Conservation (phyloP, 139 green algal genomes). For the Tetradesmus obliquus region DNA sequence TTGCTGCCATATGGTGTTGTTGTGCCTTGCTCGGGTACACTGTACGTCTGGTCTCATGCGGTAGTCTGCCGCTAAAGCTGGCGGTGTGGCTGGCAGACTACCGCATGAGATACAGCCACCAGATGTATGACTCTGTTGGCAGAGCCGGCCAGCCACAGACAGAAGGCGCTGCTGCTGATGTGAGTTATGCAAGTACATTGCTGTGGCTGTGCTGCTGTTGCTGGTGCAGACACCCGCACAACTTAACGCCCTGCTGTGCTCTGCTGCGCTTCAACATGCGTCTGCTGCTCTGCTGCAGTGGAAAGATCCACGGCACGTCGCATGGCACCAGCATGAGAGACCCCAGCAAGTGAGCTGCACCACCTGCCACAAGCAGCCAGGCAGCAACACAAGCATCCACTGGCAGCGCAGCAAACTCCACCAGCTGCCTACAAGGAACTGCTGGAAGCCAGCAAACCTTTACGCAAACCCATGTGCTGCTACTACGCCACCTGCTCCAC, state of each 20-base stretch:
- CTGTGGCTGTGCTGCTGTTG: neutral
- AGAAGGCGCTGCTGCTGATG: no score
- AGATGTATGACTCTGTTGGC: no score
- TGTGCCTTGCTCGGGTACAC: no score
- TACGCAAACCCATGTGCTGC: neutral
- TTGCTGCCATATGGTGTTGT: neutral
- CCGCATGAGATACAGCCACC: no score
- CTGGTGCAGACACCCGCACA: no score
- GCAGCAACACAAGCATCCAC: neutral
- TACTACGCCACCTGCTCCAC: no score
- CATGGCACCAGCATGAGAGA: constrained; percentile 46
- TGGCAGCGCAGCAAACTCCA: neutral
- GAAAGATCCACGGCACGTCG: constrained; percentile 35
- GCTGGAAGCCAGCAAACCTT: neutral
- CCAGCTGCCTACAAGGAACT: neutral
- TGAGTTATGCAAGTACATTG: no score
- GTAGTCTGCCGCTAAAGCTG: no score
- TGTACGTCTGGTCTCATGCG: no score
- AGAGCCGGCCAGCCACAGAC: no score
- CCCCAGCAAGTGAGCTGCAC: neutral
- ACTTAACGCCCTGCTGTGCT: neutral
- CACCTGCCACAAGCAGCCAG: neutral
- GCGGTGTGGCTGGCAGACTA: no score
- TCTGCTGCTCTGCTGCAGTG: constrained; percentile 21
- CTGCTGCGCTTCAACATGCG: neutral